Conservation (phyloP, 805 yeast genomes). For the Suhomyces prunicola region DNA sequence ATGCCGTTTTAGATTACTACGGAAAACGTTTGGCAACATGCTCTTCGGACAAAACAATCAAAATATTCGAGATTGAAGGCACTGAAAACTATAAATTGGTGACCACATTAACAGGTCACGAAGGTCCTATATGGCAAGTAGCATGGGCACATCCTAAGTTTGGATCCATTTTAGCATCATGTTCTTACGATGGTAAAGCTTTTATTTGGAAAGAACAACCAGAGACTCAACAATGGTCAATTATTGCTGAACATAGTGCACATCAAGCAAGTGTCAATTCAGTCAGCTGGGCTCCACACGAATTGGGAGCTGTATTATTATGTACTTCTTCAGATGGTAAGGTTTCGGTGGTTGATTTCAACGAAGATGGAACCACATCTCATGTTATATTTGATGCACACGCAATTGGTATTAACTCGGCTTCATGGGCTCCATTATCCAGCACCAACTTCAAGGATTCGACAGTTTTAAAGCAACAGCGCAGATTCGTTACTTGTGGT, state of each 20-base stretch:
- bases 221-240: slow-evolving; percentile 82
- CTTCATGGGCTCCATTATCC: slow-evolving; percentile 84
- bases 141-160: slow-evolving; percentile 99
- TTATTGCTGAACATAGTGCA: slow-evolving; percentile 78
- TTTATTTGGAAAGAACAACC: slow-evolving; percentile 84
- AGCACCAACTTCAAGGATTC: slow-evolving; percentile 24
- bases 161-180: slow-evolving; percentile 90
- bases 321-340: slow-evolving; percentile 93
- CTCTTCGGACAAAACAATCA: slow-evolving; percentile 93
- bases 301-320: slow-evolving; percentile 86
- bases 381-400: slow-evolving; percentile 74
- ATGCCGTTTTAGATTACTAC: slow-evolving; percentile 94
- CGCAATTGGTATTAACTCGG: slow-evolving; percentile 90
- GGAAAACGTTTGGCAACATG: slow-evolving; percentile 95
- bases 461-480: slow-evolving; percentile 39
- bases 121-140: slow-evolving; percentile 99
- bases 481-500: slow-evolving; percentile 91
- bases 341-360: slow-evolving; percentile 85
- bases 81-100: slow-evolving; percentile 77
- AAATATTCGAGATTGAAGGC: slow-evolving; percentile 81
- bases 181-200: slow-evolving; percentile 94
- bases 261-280: slow-evolving; percentile 95
- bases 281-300: slow-evolving; percentile 96
- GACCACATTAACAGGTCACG: slow-evolving; percentile 89
- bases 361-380: slow-evolving; percentile 79